Conservation (phyloP, 345 rosid genomes). For the Hypericum androsaemum region DNA sequence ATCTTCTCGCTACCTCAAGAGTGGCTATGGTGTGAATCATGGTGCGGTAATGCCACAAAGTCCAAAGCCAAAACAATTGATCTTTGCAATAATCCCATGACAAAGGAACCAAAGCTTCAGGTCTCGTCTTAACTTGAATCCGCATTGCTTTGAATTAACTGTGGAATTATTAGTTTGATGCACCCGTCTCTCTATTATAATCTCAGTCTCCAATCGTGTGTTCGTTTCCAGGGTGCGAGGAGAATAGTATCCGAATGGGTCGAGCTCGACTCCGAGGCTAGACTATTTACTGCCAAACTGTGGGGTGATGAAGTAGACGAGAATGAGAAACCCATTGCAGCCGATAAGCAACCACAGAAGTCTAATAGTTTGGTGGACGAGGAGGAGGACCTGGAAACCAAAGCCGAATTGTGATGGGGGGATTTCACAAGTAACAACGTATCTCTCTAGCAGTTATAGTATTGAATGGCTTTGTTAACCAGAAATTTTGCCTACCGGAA, state of each 20-base stretch:
- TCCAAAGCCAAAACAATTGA: slow-evolving; percentile 91
- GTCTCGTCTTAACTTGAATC: slow-evolving; percentile 15
- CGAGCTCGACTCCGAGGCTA: slow-evolving; percentile 64
- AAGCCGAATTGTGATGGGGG: slow-evolving; percentile 49
- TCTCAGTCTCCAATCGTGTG: not conserved
- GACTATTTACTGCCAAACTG: slow-evolving; percentile 60
- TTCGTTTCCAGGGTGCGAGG: slow-evolving; percentile 60
- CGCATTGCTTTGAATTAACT: not conserved
- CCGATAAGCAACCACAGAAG: slow-evolving; percentile 17
- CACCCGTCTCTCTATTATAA: not conserved
- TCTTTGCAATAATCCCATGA: slow-evolving; percentile 99
- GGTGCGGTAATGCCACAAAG: slow-evolving; percentile 98
- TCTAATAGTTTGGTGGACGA: slow-evolving; percentile 17
- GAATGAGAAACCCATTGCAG: slow-evolving; percentile 25
- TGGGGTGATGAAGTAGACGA: slow-evolving; percentile 61
- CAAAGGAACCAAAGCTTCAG: slow-evolving; percentile 98
- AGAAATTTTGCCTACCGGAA: too few species aligned
- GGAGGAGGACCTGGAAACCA: slow-evolving; percentile 50
- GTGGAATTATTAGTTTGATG: not conserved
- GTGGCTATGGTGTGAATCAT: slow-evolving; percentile 99
- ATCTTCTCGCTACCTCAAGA: slow-evolving; percentile 92
- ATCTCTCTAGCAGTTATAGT: too few species aligned
- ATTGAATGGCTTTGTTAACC: too few species aligned
- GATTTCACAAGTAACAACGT: too few species aligned
- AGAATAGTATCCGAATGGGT: slow-evolving; percentile 86